Base-by-base conservation (phyloP, 2,329 filamentous ascomycete species). In the Ophiostoma sp. region DNA sequence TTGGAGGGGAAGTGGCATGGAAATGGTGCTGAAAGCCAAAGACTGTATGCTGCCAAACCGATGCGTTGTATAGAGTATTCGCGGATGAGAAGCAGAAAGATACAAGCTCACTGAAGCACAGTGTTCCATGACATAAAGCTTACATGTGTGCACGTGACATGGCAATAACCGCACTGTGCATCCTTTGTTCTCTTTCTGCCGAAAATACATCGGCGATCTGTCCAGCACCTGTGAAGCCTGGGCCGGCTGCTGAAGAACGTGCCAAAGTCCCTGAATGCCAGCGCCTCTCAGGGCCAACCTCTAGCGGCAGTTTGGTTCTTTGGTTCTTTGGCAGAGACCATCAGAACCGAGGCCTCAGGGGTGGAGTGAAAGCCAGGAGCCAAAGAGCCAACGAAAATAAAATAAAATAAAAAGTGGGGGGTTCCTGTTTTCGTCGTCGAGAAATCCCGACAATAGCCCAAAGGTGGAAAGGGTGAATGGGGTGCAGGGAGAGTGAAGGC, bases 401-500 rank as follows among this genome's bases (percentile, higher is more conserved):
- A 48, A 45, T 15, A 15, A 45, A 22, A 17, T 22, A 4, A 73
- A 73, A 71, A 61, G 72, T 73, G 69, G 69, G 59, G 68, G 36
- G 9, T 11, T 11, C 52, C 50, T 61, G 31, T 61, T 25, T 42
- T 48, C 61, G 69, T 11, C 28, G 42, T 73, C 55, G 68, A 70
- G 31, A 64, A 45, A 19, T 70, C 72, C 72, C 66, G 72, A 63
- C 50, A 52, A 36, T n/a, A 55, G 63, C 64, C 70, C 12, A 68
- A 61, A 33, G 28, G 25, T 15, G 28, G 50, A 22, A 55, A 22
- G 45, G 19, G 33, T 36, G 3, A 8, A 3, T 8, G 3, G 3
- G 33, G 33, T 36, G 45, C 45, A 50, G 8, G 2, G 42, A 22
- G 50, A 22, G n/a, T 4, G 6, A 22, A 52, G 8, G 50, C 8